Conservation (phyloP, 805 yeast genomes). For the Starmerella riodocensis region DNA sequence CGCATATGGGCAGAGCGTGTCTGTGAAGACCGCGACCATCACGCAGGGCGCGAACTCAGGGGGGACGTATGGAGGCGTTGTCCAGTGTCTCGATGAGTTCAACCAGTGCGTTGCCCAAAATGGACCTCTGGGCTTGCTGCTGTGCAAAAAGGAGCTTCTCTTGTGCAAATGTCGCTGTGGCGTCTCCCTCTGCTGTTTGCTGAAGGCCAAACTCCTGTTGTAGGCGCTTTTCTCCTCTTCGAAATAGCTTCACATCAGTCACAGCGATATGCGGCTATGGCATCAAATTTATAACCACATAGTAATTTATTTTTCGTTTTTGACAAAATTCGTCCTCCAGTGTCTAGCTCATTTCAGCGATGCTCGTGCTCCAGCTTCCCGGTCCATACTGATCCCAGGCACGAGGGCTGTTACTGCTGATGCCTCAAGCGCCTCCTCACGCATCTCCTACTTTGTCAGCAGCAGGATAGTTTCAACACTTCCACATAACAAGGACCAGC, state of each 20-base stretch:
- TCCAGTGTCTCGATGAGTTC: slow-evolving; percentile 17
- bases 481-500: not conserved
- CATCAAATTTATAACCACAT: too few relatives aligned
- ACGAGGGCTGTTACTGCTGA: too few relatives aligned
- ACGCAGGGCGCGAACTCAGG: slow-evolving; percentile 8
- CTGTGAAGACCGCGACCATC: slow-evolving; percentile 10
- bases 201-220: slow-evolving; percentile 10
- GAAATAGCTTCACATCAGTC: too few relatives aligned
- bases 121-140: slow-evolving; percentile 10
- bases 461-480: not conserved
- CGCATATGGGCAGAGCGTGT: slow-evolving; percentile 1
- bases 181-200: slow-evolving; percentile 19
- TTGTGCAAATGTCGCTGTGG: slow-evolving; percentile 23
- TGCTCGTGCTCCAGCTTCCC: too few relatives aligned
- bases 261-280: too few relatives aligned
- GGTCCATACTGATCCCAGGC: too few relatives aligned
- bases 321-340: not conserved
- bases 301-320: not conserved
- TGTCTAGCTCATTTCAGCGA: too few relatives aligned
- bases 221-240: too few relatives aligned
- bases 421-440: too few relatives aligned
- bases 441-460: not conserved
- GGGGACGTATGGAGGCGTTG: slow-evolving; percentile 19
- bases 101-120: slow-evolving; percentile 11
- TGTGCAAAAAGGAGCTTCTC: slow-evolving; percentile 20